Base-by-base conservation (phyloP, 1,139 yeast species). In the Kluyveromyces marxianus region DNA sequence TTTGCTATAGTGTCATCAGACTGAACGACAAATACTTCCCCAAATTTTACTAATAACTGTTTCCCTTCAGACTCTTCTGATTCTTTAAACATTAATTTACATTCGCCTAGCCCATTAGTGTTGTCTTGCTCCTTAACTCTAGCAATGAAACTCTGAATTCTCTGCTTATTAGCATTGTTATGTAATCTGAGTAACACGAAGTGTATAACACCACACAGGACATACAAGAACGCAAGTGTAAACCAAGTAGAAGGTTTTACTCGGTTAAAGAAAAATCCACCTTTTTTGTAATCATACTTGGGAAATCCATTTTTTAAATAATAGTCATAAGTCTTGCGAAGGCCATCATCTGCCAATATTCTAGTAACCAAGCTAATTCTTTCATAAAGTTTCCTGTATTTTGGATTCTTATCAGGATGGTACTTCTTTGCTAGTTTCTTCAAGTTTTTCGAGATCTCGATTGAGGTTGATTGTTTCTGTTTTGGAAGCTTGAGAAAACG, bases 241-340 rank as follows among this genome's bases (percentile, higher is more conserved):
- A 63, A 46, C 85, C 60, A 60, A 1, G 59, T 56, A 37, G 56
- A 51, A 31, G 80, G 80, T 34, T 75, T 66, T 51, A 58, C 58
- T 39, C 65, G 56, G 4, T 50, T 55, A 41, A 63, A 63, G 41
- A 57, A 59, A 32, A 60, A 64, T 3, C 67, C 67, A 37, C 74
- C 70, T 6, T 87, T 88, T 45, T 77, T 72, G 63, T 77, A 82
- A 48, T 76, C 79, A 78, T 86, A 87, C 49, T 74, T 74, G 4
- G 98, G 99, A 66, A 92, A 92, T 3, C 98, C 99, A 54, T 81
- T 77, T 35, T 76, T 71, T 48, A 85, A 70, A 66, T 87, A 92
- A 65, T 81, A 90, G 63, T 92, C 97, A 63, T 92, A 92, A 21
- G 92, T 73, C 53, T 81, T 83, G 50, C 83, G 78, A 48, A 76